phyloP scores from a whole-genome alignment of 345 rosid species.

The Sisymbrium altissimum region DNA sequence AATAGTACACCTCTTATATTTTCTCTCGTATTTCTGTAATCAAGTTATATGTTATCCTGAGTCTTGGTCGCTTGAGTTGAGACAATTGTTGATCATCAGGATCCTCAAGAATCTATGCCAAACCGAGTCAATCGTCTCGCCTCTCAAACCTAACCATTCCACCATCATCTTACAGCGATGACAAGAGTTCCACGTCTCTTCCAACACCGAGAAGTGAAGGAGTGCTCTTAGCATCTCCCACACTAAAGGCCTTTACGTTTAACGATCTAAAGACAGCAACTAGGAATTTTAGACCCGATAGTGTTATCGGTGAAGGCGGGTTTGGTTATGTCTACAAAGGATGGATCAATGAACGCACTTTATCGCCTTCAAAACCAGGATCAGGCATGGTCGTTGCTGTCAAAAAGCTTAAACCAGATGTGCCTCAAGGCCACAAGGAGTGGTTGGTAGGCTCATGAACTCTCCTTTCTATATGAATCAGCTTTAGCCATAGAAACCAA shows the following conservation, averaged over 20 bases:
- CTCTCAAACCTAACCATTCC: constrained; percentile 53
- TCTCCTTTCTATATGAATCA: neutral
- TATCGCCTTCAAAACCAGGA: constrained; percentile 67
- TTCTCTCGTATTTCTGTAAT: neutral
- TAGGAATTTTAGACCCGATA: constrained; percentile 75
- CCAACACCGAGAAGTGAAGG: constrained; percentile 72
- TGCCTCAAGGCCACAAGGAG: constrained; percentile 89
- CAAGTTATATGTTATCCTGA: neutral
- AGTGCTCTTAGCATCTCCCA: constrained; percentile 70
- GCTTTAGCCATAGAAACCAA: neutral
- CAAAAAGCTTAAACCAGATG: constrained; percentile 83
- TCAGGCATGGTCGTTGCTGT: constrained; percentile 90
- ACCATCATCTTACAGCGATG: constrained; percentile 36
- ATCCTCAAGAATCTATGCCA: constrained; percentile 55
- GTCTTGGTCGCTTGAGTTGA: neutral
- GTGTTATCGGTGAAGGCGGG: constrained; percentile 91
- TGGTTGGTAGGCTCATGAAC: constrained; percentile 66
- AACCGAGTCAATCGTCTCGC: constrained; percentile 40
- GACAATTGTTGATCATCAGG: constrained; percentile 38
- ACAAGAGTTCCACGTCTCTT: constrained; percentile 28
- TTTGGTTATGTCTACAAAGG: constrained; percentile 88
- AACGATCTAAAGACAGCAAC: constrained; percentile 77
- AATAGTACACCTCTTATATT: constrained; percentile 20
- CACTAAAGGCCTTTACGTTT: constrained; percentile 66
- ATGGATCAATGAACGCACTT: constrained; percentile 67